Conservation (phyloP, 2,329 filamentous ascomycete species). For the Simplicillium sp. region DNA sequence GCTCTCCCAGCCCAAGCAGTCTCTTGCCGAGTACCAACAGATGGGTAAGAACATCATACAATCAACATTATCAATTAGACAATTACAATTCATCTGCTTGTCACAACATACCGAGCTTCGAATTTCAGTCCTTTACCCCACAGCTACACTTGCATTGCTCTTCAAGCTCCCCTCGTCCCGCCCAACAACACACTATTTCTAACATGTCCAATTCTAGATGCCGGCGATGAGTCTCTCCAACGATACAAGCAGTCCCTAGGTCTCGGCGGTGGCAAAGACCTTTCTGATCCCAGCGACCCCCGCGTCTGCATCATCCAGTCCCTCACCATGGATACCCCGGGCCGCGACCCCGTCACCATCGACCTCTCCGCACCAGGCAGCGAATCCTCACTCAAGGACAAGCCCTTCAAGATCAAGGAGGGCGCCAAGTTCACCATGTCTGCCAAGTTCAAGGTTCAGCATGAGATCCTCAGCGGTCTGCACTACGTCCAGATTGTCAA, state of each 20-base stretch:
- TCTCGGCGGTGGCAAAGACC: slow-evolving; percentile 62
- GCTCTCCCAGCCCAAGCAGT: slow-evolving; percentile 94
- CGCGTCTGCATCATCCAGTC: slow-evolving; percentile 90
- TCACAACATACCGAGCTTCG: no score
- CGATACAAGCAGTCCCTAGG: slow-evolving; percentile 97
- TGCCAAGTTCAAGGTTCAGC: slow-evolving; percentile 89
- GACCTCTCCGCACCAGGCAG: slow-evolving; percentile 70
- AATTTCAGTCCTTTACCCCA: no score
- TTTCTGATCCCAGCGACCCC: slow-evolving; percentile 70
- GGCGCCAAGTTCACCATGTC: slow-evolving; percentile 90
- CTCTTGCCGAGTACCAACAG: slow-evolving; percentile 85
- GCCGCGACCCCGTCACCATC: slow-evolving; percentile 77
- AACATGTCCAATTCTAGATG: slow-evolving; percentile 30
- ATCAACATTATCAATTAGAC: neutral
- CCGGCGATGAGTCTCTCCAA: slow-evolving; percentile 84
- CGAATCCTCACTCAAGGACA: slow-evolving; percentile 70
- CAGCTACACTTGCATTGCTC: no score
- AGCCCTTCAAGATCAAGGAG: slow-evolving; percentile 97
- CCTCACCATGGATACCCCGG: slow-evolving; percentile 77
- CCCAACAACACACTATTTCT: neutral
- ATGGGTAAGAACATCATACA: slow-evolving; percentile 56
- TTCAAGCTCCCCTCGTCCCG: no score
- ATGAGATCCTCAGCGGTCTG: slow-evolving; percentile 87
- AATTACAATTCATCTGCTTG: no score
- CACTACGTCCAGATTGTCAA: slow-evolving; percentile 95